Evolutionary conservation across 2,329 filamentous ascomycete species (phyloP).

Genomic region (Hypoxylon sp.): DNA sequence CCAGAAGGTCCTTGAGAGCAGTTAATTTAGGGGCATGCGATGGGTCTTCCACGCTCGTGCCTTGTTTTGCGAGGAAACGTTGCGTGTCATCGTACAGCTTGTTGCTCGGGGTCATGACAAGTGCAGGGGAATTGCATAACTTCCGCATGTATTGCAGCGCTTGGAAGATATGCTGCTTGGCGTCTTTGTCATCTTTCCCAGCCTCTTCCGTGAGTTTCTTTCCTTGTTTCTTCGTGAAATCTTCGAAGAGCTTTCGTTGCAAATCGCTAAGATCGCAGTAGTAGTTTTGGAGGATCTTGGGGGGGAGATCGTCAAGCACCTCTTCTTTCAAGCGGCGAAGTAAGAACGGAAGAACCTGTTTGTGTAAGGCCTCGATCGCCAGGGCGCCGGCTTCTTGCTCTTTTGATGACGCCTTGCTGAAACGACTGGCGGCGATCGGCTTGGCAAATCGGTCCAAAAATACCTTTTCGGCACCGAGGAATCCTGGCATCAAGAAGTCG

Average conservation of each 20-base stretch:
- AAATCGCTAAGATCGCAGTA: conserved; percentile 97
- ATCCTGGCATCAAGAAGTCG: conserved; percentile 98
- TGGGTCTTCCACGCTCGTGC: conserved; percentile 84
- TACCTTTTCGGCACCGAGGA: conserved; percentile 93
- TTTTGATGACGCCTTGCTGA: conserved; percentile 96
- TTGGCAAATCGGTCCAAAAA: conserved; percentile 95
- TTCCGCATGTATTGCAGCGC: conserved; percentile 99
- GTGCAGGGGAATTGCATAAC: conserved; percentile 94
- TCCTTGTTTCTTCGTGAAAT: conserved; percentile 93
- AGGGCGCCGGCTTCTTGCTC: conserved; percentile 97
- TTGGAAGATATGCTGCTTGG: conserved; percentile 99
- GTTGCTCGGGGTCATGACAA: conserved; percentile 95
- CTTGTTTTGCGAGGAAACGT: conserved; percentile 77
- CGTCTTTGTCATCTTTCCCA: conserved; percentile 84
- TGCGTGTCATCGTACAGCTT: conserved; percentile 90
- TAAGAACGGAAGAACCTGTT: conserved; percentile 96
- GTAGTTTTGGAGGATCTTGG: conserved; percentile 99
- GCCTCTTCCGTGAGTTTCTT: conserved; percentile 87
- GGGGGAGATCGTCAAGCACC: conserved; percentile 92
- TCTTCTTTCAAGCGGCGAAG: conserved; percentile 97
- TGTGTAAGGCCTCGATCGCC: conserved; percentile 97
- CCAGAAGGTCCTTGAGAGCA: conserved; percentile 87
- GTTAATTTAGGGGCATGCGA: conserved; percentile 91
- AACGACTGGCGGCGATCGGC: conserved; percentile 92
- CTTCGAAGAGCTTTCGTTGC: conserved; percentile 93